Base-by-base conservation (phyloP, 305 asterid genomes). In the Salvia sclarea region DNA sequence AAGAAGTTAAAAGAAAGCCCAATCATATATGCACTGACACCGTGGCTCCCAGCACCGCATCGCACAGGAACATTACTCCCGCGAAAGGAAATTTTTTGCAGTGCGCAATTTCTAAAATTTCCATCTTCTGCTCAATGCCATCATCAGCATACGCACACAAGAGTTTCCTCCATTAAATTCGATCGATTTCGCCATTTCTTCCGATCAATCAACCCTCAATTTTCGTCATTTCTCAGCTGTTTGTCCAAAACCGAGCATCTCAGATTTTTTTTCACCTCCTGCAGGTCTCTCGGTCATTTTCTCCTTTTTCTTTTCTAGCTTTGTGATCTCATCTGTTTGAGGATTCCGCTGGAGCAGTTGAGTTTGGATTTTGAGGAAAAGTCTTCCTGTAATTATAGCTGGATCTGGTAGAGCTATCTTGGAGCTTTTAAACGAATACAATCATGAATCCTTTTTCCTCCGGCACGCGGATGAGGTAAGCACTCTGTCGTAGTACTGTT, bases 401-500 rank as follows among this genome's bases (percentile, higher is more conserved):
- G 88, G 88, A 86, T 86, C 95, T 84, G 76, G 74, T 83, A 66
- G 81, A 80, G 80, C 79, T 84, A 58, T 84, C 85, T 47, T 76
- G 86, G 79, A 80, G 84, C 76, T 81, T 81, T 70, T 67, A 70
- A 57, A 64, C 75, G 41, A 83, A 77, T 71, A 71, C 87, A 83
- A 80, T 81, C 87, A 91, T 91, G 97, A 88, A 88, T 81, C 96
- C 96, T 41, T 91, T 91, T 74, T 86, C 96, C 16, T 88, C 97
- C 70, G 92, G 92, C 84, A 85, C 97, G 31, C 96, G 96, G 75
- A 82, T 91, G 73, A 88, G 97, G 97, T 85, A 31, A 71, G 82
- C 53, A 31, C 43, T 69, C 69, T 38, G 6, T 45, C 53, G 22
- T 37, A 24, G 38, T 28, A 17, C 57, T 69, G 49, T 24, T 71